Evolutionary conservation across 208 protist genomes (phyloP).

Genomic region (Trichomonas tenax): DNA sequence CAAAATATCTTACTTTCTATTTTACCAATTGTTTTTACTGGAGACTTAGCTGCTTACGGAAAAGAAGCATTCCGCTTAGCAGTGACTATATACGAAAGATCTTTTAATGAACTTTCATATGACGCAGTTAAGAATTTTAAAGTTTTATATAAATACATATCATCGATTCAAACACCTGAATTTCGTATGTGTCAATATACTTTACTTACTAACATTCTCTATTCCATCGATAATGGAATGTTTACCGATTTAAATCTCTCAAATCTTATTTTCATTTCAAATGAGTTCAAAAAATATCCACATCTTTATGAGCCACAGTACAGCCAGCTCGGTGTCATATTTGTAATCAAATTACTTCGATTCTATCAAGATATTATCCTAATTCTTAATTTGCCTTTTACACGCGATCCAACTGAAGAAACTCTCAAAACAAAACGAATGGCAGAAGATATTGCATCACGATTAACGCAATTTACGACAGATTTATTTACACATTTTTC

Average conservation of each 20-base stretch:
- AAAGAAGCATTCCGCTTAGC: not conserved
- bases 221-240: not conserved
- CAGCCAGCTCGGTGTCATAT: not conserved
- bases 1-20: not conserved
- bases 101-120: not conserved
- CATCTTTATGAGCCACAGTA: not conserved
- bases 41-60: not conserved
- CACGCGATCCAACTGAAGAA: not conserved
- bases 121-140: not conserved
- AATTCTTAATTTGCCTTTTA: not conserved
- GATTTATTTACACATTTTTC: not conserved
- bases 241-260: not conserved
- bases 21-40: not conserved
- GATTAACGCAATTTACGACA: not conserved
- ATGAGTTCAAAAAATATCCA: not conserved
- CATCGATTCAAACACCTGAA: not conserved
- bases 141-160: not conserved
- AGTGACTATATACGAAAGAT: not conserved
- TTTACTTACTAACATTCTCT: not conserved
- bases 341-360: not conserved
- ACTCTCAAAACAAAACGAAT: not conserved
- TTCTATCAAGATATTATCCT: not conserved
- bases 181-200: not conserved
- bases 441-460: not conserved
- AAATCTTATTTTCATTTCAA: not conserved